Evolutionary conservation across 805 yeast species (phyloP).

Genomic region (Suhomyces sp.): DNA sequence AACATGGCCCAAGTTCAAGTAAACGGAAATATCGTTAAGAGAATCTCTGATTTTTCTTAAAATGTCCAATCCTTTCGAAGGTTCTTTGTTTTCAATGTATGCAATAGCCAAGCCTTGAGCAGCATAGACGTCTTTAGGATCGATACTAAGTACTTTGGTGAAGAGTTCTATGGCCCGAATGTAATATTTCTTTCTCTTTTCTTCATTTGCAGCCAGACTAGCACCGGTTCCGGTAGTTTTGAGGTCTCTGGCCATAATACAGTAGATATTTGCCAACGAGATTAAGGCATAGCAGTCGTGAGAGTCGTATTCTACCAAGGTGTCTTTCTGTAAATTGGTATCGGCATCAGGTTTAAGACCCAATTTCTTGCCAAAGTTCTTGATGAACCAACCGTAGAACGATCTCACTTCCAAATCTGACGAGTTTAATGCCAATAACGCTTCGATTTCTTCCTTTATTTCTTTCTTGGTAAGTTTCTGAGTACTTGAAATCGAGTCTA

Average conservation of each 20-base stretch:
- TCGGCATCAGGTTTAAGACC: conserved; percentile 56
- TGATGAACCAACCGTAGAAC: conserved; percentile 86
- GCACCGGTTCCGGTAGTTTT: conserved; percentile 27
- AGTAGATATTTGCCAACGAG: conserved; percentile 85
- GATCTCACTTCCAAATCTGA: conserved; percentile 81
- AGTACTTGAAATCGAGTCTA: conserved; percentile 48
- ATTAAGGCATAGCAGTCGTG: conserved; percentile 89
- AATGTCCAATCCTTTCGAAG: conserved; percentile 75
- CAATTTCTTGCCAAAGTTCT: conserved; percentile 52
- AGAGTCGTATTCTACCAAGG: conserved; percentile 75
- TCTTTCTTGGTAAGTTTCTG: conserved; percentile 35
- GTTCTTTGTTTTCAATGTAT: conserved; percentile 78
- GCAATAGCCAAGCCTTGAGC: conserved; percentile 97
- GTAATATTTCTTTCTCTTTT: conserved; percentile 68
- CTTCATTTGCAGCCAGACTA: conserved; percentile 35
- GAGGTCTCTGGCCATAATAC: conserved; percentile 74
- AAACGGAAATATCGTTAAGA: conserved; percentile 76
- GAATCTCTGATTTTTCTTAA: conserved; percentile 89
- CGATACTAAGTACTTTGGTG: conserved; percentile 82
- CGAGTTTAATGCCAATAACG: conserved; percentile 51
- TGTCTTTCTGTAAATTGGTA: conserved; percentile 77
- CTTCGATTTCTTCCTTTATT: conserved; percentile 52
- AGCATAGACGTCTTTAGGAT: conserved; percentile 85
- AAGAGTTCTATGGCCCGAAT: conserved; percentile 89
- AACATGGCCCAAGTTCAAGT: conserved; percentile 85